Percentiles rank a stretch among this genome's conserved stretches.
phyloP scores from a whole-genome alignment of 2,329 filamentous ascomycete species.

The Nigrospora sphaerica region DNA sequence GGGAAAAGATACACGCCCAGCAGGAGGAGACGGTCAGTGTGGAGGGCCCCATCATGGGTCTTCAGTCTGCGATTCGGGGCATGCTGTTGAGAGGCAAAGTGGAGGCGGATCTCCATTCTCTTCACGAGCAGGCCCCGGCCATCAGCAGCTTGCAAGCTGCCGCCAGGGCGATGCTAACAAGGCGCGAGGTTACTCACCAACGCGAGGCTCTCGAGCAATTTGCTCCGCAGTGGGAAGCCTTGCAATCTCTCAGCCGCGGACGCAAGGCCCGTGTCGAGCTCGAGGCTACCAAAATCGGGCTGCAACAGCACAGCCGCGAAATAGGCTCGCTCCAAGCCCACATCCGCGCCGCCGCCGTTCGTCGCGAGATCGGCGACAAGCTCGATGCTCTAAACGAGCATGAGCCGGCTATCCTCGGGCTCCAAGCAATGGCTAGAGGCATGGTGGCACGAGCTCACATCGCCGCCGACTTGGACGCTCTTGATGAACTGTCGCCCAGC shows the following conservation, averaged over 20 bases:
- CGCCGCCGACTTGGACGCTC: slow-evolving; percentile 39
- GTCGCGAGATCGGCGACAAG: slow-evolving; percentile 40
- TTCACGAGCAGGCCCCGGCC: slow-evolving; percentile 42
- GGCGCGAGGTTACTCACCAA: slow-evolving; percentile 44
- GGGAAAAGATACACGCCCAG: slow-evolving; percentile 49
- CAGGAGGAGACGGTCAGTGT: slow-evolving; percentile 46
- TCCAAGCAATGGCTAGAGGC: slow-evolving; percentile 56
- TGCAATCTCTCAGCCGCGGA: slow-evolving; percentile 42
- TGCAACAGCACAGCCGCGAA: slow-evolving; percentile 34
- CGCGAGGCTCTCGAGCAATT: slow-evolving; percentile 43
- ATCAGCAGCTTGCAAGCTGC: slow-evolving; percentile 58
- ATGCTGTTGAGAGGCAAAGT: slow-evolving; percentile 50
- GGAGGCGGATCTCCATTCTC: slow-evolving; percentile 38
- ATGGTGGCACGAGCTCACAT: slow-evolving; percentile 50
- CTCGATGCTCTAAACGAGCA: slow-evolving; percentile 34
- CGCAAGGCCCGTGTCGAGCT: slow-evolving; percentile 38
- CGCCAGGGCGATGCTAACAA: slow-evolving; percentile 54
- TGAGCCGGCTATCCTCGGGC: slow-evolving; percentile 35
- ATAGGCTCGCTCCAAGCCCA: slow-evolving; percentile 43
- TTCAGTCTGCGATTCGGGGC: slow-evolving; percentile 64
- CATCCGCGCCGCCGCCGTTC: slow-evolving; percentile 47
- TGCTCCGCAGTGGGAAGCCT: slow-evolving; percentile 39
- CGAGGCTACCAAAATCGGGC: slow-evolving; percentile 37
- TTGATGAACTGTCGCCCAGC: slow-evolving; percentile 49
- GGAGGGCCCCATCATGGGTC: slow-evolving; percentile 43